Evolutionary conservation across 805 yeast genomes (phyloP), one percentile per base, ranked within the genome.

Genomic region (Torulaspora delbrueckii): DNA sequence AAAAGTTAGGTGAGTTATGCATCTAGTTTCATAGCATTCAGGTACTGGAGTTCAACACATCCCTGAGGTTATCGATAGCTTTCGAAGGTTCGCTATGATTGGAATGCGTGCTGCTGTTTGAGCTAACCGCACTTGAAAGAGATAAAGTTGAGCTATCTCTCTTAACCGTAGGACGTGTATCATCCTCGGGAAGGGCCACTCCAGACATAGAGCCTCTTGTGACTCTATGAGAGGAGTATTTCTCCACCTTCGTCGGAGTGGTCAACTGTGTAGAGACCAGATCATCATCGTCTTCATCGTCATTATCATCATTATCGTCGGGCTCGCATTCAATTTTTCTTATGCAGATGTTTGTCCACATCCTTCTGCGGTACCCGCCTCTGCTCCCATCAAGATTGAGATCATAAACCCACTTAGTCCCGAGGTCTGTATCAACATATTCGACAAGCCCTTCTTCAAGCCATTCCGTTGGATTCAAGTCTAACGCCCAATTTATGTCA

Each of bases 391-490:
- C 68, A 7, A 60, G 37, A 37, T 61, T 60, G 31, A 63, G 59
- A 62, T 87, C 96, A 61, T 87, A 87, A 14, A 86, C 91, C 96
- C 96, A 87, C 63, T 87, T 87, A 33, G 84, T 85, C 45, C 81
- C 89, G 24, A 76, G 69, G 65, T 87, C 95, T 16, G 85, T 71
- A 16, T 71, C 73, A 12, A 83, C 79, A 37, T 78, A 64, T 46
- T 77, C 82, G 10, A 83, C 65, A 41, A 76, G 67, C 43, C 77
- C 74, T 2, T 65, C 58, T 37, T 65, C 64, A 6, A 82, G 86
- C 96, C 96, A 87, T 2, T 56, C 63, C 22, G 68, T 66, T 0
- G 88, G 87, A 14, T 75, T 68, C 39, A 81, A 70, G 62, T 87
- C 95, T 38, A 86, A 58, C 8, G 64, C 66, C 96, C 96, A 87